These are phyloP conservation scores for Durio zibethinus DNA, from an alignment of 345 rosid species.

Conservation along the genomic window DNA sequence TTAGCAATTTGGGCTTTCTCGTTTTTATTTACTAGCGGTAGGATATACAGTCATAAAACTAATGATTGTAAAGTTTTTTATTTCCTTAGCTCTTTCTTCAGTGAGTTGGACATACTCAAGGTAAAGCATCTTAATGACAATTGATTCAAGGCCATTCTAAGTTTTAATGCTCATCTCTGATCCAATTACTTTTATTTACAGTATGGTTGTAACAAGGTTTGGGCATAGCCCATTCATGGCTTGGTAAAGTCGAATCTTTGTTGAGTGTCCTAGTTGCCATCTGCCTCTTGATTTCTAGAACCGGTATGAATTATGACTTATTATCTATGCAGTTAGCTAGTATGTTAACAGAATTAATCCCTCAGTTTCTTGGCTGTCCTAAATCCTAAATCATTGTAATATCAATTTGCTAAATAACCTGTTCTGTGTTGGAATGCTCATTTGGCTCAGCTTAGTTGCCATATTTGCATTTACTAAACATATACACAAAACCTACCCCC, in stretches of 20 bases:
- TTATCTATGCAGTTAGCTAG: not conserved
- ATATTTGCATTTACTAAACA: not conserved
- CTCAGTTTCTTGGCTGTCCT: not conserved
- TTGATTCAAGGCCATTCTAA: not conserved
- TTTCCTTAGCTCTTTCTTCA: not conserved
- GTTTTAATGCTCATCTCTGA: not conserved
- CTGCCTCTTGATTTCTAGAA: not conserved
- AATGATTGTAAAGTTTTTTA: not conserved
- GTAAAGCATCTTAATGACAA: not conserved
- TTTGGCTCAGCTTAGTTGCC: not conserved
- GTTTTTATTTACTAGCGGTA: not conserved
- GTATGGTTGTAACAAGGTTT: not conserved
- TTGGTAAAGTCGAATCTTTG: constrained; percentile 1
- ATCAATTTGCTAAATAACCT: not conserved
- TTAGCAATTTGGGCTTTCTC: not conserved
- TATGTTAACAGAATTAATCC: too few relatives aligned
- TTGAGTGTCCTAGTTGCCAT: not conserved
- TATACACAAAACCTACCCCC: not conserved
- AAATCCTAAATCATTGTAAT: not conserved
- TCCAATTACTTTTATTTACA: not conserved
- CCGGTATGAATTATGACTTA: not conserved
- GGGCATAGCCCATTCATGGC: not conserved
- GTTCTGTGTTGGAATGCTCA: not conserved
- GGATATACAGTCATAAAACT: not conserved
- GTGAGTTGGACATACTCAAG: not conserved